These are phyloP conservation scores for Suillus subaureus DNA, from an alignment of 768 basidiomycete genomes.

Conservation along the genomic window DNA sequence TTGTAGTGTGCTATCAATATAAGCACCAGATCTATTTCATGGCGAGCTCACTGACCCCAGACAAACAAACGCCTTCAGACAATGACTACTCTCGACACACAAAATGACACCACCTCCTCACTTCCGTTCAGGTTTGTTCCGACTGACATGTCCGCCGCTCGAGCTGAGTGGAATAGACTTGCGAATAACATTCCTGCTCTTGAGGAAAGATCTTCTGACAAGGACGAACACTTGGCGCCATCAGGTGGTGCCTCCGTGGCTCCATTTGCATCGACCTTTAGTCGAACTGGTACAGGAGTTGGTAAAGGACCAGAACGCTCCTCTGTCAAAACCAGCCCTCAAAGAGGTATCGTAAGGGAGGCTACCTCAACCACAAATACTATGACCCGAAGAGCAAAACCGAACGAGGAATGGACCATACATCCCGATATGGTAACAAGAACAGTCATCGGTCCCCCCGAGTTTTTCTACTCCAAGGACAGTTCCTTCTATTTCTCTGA, in stretches of 20 bases:
- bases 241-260: neutral
- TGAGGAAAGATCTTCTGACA: neutral
- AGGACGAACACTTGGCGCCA: neutral
- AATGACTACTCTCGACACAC: neutral
- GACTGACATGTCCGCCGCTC: neutral
- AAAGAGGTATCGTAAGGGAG: neutral
- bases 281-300: neutral
- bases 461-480: constrained; percentile 2
- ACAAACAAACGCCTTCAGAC: neutral
- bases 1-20: neutral
- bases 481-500: neutral
- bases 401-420: neutral
- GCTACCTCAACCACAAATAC: neutral
- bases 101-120: neutral
- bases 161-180: constrained; percentile 1
- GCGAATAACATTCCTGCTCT: neutral
- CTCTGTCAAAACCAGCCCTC: neutral
- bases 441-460: neutral
- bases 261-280: neutral
- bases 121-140: neutral
- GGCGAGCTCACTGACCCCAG: neutral
- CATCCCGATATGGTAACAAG: neutral
- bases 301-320: neutral
- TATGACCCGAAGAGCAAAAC: neutral
- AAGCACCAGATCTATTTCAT: neutral